phyloP scores from a whole-genome alignment of 192 early-diverging fungal genomes.

The Nowakowskiella sp. region DNA sequence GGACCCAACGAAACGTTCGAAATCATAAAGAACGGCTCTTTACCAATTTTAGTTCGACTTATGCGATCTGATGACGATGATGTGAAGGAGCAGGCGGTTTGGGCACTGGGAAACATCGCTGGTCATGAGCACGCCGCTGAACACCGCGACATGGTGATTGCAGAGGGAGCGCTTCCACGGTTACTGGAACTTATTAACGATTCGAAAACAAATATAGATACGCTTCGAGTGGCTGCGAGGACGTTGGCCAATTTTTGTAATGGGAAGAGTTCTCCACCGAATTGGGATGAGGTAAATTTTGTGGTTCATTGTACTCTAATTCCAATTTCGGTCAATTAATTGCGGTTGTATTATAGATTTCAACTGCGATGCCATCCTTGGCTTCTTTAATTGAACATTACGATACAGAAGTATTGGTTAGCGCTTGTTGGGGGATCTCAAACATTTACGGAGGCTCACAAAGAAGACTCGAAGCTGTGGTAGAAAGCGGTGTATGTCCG shows the following conservation, averaged over 20 bases:
- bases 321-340: background rate
- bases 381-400: slow-evolving; percentile 82
- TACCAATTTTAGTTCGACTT: slow-evolving; percentile 86
- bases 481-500: slow-evolving; percentile 88
- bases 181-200: slow-evolving; percentile 80
- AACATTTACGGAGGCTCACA: slow-evolving; percentile 95
- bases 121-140: slow-evolving; percentile 85
- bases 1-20: slow-evolving; percentile 87
- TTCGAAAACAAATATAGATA: slow-evolving; percentile 78
- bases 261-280: slow-evolving; percentile 92
- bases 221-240: slow-evolving; percentile 98
- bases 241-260: slow-evolving; percentile 98
- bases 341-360: slow-evolving; percentile 60
- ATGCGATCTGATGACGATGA: slow-evolving; percentile 73
- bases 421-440: slow-evolving; percentile 99
- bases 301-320: no score
- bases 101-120: slow-evolving; percentile 99
- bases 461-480: slow-evolving; percentile 96
- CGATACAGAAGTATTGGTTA: slow-evolving; percentile 94
- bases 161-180: slow-evolving; percentile 74
- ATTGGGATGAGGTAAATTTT: slow-evolving; percentile 76
- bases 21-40: slow-evolving; percentile 83
- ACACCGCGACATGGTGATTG: slow-evolving; percentile 86
- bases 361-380: slow-evolving; percentile 76
- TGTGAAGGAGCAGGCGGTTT: slow-evolving; percentile 96